phyloP scores from a whole-genome alignment of 768 basidiomycete species.

The Amanita fuliginea region DNA sequence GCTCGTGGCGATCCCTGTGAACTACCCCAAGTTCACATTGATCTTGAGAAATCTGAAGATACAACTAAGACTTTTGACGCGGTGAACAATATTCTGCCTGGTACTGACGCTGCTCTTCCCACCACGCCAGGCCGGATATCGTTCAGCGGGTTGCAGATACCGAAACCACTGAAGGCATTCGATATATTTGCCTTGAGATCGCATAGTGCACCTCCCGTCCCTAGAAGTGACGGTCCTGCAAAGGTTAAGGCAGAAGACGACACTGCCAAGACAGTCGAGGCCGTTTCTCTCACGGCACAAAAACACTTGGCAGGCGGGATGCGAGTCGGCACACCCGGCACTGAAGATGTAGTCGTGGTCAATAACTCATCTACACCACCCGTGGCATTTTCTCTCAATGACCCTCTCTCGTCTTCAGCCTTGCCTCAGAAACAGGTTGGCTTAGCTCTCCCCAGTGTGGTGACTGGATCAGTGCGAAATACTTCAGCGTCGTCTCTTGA shows the following conservation, averaged over 20 bases:
- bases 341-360: too few species aligned
- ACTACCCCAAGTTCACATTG: slow-evolving; percentile 15
- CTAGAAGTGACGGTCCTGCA: slow-evolving; percentile 20
- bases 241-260: neutral
- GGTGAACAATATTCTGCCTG: neutral
- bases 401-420: neutral
- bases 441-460: slow-evolving; percentile 10
- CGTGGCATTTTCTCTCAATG: too few species aligned
- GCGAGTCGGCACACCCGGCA: neutral
- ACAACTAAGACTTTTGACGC: neutral
- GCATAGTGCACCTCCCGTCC: slow-evolving; percentile 47
- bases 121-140: neutral
- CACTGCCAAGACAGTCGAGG: neutral
- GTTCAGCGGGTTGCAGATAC: slow-evolving; percentile 17
- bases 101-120: neutral
- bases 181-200: slow-evolving; percentile 35
- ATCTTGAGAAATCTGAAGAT: slow-evolving; percentile 4
- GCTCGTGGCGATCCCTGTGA: slow-evolving; percentile 41
- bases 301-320: neutral
- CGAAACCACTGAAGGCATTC: slow-evolving; percentile 34
- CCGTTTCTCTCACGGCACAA: neutral
- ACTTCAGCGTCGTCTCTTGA: slow-evolving; percentile 37
- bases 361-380: too few species aligned
- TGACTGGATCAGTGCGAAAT: slow-evolving; percentile 34
- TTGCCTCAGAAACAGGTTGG: slow-evolving; percentile 5